Base-by-base conservation (phyloP, 768 basidiomycete species). In the Serendipita indica region DNA sequence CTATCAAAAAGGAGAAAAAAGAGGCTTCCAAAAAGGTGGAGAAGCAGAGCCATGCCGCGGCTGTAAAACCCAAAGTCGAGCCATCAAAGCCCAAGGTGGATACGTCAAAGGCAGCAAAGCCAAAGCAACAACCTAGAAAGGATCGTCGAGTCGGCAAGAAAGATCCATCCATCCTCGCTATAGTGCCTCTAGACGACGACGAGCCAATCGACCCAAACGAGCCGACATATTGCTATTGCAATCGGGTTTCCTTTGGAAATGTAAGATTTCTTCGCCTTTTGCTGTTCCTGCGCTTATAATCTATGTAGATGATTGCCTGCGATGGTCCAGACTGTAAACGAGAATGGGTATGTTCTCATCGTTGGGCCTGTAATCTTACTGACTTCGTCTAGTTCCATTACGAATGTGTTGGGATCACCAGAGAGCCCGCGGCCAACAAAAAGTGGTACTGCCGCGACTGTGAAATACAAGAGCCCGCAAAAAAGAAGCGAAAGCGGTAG, bases 211-310 rank as follows among this genome's bases (percentile, higher is more conserved):
- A 30, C 12, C 39, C 25, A 20, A 59, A 32, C 33, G 59, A 60
- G 18, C 59, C 59, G 3, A 60, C 59, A 3, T 60, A 54, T 20
- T 60, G 59, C 33, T 60, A 54, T 28, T 60, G 59, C 20, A 33
- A 60, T 34, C 59, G 59, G 3, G 59, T 60, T 13, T 60, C 59
- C 14, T 60, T 60, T 41, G 59, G 59, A 45, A 35, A 60, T 16
- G 59, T 60, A 41, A 32, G 49, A 5, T 3, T 5, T 20, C 43
- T 7, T 54, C 41, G 13, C 3, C 35, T 22, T 28, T 58, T 46
- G 22, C 33, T n/a, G 22, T 33, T 7, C 14, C 33, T 20, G 33
- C 5, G 6, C 14, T 16, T 3, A 57, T 22, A 20, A 52, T n/a
- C 22, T 35, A 16, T 28, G 25, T 35, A 60, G 59, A 60, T 60